Conservation (phyloP, 371 early-diverging fungal genomes). For the Entomophthora muscae region DNA sequence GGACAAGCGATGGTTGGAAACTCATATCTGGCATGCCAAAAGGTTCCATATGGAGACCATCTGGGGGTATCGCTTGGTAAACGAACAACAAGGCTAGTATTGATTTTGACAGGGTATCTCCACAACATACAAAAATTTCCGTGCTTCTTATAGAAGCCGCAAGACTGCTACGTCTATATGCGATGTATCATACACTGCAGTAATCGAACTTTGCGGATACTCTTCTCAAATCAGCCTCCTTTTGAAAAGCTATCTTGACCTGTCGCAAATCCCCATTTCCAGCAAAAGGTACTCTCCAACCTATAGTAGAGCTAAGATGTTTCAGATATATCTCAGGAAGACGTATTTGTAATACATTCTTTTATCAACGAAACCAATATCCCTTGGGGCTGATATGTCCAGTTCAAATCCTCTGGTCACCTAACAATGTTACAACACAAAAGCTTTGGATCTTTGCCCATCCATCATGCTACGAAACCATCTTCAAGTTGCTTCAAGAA, state of each 20-base stretch:
- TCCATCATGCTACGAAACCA: background rate
- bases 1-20: slow-evolving; percentile 79
- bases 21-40: slow-evolving; percentile 97
- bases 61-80: slow-evolving; percentile 70
- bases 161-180: slow-evolving; percentile 49
- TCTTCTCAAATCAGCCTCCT: background rate
- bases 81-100: background rate
- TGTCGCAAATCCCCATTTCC: background rate
- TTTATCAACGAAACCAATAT: background rate
- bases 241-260: slow-evolving; percentile 1
- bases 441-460: background rate
- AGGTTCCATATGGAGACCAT: slow-evolving; percentile 78
- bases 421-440: background rate
- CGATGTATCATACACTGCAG: slow-evolving; percentile 65
- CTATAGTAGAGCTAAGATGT: background rate
- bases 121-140: slow-evolving; percentile 68
- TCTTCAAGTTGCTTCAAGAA: background rate
- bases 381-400: background rate
- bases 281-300: background rate
- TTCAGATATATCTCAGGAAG: background rate
- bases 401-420: background rate
- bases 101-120: slow-evolving; percentile 37
- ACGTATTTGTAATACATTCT: background rate
- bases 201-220: slow-evolving; percentile 47
- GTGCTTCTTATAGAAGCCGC: slow-evolving; percentile 56